Evolutionary conservation across 1,284 basidiomycete species (phyloP).

Genomic region (Trichosporon inkin): DNA sequence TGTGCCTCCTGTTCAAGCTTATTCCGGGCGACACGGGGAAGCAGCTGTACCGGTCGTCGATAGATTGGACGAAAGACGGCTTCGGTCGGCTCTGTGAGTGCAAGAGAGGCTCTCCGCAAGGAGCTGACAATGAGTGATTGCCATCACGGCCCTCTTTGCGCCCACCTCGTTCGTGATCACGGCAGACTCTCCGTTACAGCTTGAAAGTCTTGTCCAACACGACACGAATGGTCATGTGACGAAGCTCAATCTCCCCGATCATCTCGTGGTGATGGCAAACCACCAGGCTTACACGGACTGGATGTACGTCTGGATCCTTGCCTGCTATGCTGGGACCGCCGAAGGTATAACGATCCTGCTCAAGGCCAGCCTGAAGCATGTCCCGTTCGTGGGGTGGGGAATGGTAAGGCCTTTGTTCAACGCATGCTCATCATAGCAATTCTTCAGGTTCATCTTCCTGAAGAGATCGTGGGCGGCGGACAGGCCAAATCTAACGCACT

Average conservation of each 20-base stretch:
- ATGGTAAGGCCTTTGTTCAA: no score
- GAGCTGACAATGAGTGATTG: slow-evolving; percentile 32
- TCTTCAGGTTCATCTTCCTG: slow-evolving; percentile 86
- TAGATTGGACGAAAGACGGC: slow-evolving; percentile 74
- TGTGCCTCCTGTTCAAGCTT: slow-evolving; percentile 59
- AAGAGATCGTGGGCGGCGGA: slow-evolving; percentile 82
- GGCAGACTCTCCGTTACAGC: slow-evolving; percentile 33
- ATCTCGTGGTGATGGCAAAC: slow-evolving; percentile 73
- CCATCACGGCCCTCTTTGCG: slow-evolving; percentile 67
- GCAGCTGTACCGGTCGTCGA: slow-evolving; percentile 61
- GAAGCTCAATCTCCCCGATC: slow-evolving; percentile 66
- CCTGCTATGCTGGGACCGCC: slow-evolving; percentile 66
- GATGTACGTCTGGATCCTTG: slow-evolving; percentile 80
- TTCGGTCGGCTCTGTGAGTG: slow-evolving; percentile 69
- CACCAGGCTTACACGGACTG: slow-evolving; percentile 86
- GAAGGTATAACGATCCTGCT: slow-evolving; percentile 76
- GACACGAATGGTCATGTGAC: slow-evolving; percentile 57
- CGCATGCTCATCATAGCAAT: slow-evolving; percentile 57
- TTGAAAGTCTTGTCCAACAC: slow-evolving; percentile 55
- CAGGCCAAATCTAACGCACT: slow-evolving; percentile 56
- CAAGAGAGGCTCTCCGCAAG: no score
- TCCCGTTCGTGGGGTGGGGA: slow-evolving; percentile 76
- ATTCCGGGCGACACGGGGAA: slow-evolving; percentile 41
- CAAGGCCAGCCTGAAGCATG: slow-evolving; percentile 81
- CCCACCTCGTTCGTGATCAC: slow-evolving; percentile 72